Conservation (phyloP, 176 grass and related monocot species). For the Raddia guianensis region DNA sequence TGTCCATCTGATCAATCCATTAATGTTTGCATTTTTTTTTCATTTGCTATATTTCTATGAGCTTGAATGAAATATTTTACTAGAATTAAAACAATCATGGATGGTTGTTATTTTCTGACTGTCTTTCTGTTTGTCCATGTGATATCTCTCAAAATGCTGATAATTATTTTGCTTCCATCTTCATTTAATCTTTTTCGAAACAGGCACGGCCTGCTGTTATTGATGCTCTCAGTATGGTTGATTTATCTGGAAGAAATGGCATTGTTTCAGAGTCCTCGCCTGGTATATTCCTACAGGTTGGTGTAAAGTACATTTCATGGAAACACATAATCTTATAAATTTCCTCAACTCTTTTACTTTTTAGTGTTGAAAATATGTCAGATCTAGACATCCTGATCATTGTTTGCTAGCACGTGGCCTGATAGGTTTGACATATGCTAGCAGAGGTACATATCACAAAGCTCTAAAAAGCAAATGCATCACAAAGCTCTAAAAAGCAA, state of each 20-base stretch:
- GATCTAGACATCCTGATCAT: conserved; percentile 15
- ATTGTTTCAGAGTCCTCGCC: conserved; percentile 81
- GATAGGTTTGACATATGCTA: conserved; percentile 15
- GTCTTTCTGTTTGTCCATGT: background rate
- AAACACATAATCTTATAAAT: conserved; percentile 23
- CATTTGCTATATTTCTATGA: conserved; percentile 15
- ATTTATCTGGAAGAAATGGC: conserved; percentile 82
- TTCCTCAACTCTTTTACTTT: background rate
- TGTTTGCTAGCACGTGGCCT: background rate
- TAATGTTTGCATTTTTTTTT: conserved; percentile 17
- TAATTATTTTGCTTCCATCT: conserved; percentile 43
- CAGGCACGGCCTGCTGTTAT: conserved; percentile 82
- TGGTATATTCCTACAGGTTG: conserved; percentile 96
- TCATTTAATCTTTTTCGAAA: conserved; percentile 44
- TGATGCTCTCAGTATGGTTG: conserved; percentile 66
- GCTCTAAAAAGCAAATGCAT: no score
- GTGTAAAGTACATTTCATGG: conserved; percentile 23
- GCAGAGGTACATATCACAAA: background rate
- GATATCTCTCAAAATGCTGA: conserved; percentile 32
- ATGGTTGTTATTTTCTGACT: background rate
- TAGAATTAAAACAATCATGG: background rate
- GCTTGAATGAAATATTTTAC: conserved; percentile 1
- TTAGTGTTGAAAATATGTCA: conserved; percentile 14
- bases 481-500: no score
- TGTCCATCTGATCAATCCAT: background rate